Evolutionary conservation across 2,329 filamentous ascomycete species (phyloP).

Genomic region (Penicillium sp.): DNA sequence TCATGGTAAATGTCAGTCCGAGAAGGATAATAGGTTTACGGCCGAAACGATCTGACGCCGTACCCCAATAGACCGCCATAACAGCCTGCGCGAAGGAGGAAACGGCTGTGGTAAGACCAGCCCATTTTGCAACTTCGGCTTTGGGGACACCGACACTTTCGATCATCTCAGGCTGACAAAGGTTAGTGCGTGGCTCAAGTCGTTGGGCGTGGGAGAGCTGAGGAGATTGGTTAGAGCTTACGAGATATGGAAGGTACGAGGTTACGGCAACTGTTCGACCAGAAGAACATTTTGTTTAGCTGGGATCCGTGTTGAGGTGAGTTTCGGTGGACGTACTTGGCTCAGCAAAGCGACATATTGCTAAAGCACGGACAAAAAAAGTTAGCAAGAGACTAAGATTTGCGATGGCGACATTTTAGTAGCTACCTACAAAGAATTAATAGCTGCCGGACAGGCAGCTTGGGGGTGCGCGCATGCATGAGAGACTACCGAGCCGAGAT

Average conservation of each 20-base stretch:
- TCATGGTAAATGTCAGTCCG: conserved; percentile 78
- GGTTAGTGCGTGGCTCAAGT: background rate
- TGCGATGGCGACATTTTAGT: background rate
- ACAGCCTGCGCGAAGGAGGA: conserved; percentile 75
- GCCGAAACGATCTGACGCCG: conserved; percentile 76
- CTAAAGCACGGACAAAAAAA: conserved; percentile 53
- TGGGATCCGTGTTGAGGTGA: conserved; percentile 9
- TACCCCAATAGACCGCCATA: conserved; percentile 76
- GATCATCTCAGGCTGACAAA: conserved; percentile 74
- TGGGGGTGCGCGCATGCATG: conserved; percentile 50
- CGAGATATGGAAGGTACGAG: conserved; percentile 68
- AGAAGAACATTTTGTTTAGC: conserved; percentile 1
- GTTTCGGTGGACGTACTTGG: conserved; percentile 50
- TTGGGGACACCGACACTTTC: conserved; percentile 72
- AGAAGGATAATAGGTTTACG: conserved; percentile 80
- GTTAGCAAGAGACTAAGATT: conserved; percentile 18
- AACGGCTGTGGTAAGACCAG: conserved; percentile 72
- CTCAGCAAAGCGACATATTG: conserved; percentile 78
- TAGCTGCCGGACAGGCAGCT: conserved; percentile 77
- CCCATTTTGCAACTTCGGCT: conserved; percentile 77
- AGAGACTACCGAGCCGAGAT: background rate
- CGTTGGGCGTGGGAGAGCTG: background rate
- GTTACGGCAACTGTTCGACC: conserved; percentile 59
- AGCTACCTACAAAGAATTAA: conserved; percentile 70
- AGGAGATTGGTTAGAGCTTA: conserved; percentile 28